Evolutionary conservation across 139 green algal species (phyloP).

Genomic region (Chlorella sp.): DNA sequence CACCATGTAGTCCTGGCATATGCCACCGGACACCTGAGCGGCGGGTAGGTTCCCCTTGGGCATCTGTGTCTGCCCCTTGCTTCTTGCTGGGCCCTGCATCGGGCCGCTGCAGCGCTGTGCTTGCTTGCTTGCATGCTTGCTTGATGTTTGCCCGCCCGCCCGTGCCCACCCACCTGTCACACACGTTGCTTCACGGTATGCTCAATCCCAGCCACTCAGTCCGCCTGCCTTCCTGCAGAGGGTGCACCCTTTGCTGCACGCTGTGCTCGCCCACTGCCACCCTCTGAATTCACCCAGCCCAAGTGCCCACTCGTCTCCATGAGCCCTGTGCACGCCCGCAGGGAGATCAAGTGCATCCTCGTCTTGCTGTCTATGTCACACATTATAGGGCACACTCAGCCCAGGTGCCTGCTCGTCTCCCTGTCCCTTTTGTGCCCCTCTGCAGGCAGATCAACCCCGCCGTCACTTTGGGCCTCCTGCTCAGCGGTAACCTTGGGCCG

Average conservation of each 20-base stretch:
- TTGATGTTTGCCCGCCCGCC: not conserved
- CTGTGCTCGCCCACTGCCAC: not conserved
- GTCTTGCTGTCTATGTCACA: too few species aligned
- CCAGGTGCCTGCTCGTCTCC: too few species aligned
- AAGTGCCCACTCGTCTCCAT: too few species aligned
- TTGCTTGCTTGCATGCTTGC: not conserved
- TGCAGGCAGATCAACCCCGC: conserved; percentile 16
- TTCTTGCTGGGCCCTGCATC: not conserved
- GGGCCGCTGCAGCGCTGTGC: too few species aligned
- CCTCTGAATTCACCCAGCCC: too few species aligned
- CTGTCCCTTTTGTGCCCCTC: not conserved
- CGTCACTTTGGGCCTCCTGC: not conserved
- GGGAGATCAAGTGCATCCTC: too few species aligned
- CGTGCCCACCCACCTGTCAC: too few species aligned
- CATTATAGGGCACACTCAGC: too few species aligned
- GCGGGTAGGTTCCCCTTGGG: not conserved
- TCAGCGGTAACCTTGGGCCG: not conserved
- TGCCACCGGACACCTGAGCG: not conserved
- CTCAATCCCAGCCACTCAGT: too few species aligned
- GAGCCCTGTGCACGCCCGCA: too few species aligned
- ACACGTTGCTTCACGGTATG: too few species aligned
- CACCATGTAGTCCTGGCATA: conserved; percentile 4
- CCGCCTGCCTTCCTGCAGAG: too few species aligned
- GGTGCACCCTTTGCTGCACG: not conserved
- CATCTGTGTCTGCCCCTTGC: not conserved